Evolutionary conservation across 495 filamentous ascomycete genomes (phyloP), one percentile per base, ranked within the genome.

Genomic region (Trichoderma erinaceum): DNA sequence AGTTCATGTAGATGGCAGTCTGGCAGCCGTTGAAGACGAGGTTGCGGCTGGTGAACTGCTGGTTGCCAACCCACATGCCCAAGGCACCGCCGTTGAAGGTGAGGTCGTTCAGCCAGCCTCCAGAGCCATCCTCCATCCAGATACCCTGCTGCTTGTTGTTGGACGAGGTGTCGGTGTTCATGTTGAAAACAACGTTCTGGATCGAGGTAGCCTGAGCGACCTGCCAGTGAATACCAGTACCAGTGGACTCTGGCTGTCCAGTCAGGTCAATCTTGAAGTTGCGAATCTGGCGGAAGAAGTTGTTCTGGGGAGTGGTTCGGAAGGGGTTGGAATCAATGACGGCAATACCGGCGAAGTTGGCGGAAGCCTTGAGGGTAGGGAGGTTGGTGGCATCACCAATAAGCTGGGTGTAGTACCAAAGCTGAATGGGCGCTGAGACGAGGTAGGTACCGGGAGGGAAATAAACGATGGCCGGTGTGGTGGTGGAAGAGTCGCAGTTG

Each of bases 111-210:
- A 97, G 92, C 79, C 92, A 93, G 67, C 93, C 93, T 66, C 91
- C 93, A 27, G 86, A 89, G 61, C 95, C 96, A 72, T 97, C 98
- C 76, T 98, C 95, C 89, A 97, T 97, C 83, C 95, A 97, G 75
- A 98, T 89, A 73, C 94, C 94, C 78, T 91, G 85, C 76, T 97
- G 93, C 72, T 82, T 80, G 78, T 94, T 95, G 50, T 79, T 83
- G 16, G 79, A 78, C 56, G 86, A 86, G 18, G 87, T 87, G 69
- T 89, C 90, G 67, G 84, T 85, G 74, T 87, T 81, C 93, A 98
- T 96, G 76, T 92, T 86, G 79, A 98, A 96, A 67, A 87, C 85
- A 66, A 97, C 87, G 77, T 97, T 97, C 76, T 97, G 93, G 64
- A 96, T 78, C 70, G 88, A 92, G 13, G 95, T 97, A 5, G 94